These are phyloP conservation scores for Nitzschia putrida DNA, from an alignment of 108 stramenopile species.

Conservation along the genomic window DNA sequence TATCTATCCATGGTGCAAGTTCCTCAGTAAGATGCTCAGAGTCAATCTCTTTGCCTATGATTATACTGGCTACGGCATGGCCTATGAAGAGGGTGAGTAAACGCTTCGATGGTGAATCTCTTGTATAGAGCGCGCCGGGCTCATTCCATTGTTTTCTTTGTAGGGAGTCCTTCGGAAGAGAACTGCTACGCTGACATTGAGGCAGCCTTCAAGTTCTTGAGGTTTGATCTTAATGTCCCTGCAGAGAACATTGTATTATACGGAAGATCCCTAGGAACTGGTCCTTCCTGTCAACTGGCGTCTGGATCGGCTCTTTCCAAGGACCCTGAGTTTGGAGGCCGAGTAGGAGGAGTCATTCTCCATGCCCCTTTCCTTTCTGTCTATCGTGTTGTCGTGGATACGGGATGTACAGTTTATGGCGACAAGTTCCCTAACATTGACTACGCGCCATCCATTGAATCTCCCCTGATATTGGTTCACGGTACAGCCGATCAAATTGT, in stretches of 20 bases:
- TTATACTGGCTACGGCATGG: constrained; percentile 95
- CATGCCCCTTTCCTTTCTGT: constrained; percentile 94
- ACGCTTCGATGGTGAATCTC: neutral
- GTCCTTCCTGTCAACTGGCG: constrained; percentile 94
- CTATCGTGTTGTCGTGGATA: constrained; percentile 90
- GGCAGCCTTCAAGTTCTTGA: constrained; percentile 89
- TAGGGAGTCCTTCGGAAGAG: constrained; percentile 79
- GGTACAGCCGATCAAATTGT: constrained; percentile 95
- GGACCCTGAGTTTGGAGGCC: constrained; percentile 39
- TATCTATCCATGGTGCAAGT: constrained; percentile 91
- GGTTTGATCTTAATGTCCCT: constrained; percentile 70
- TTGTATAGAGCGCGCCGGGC: neutral
- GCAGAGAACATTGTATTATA: constrained; percentile 89
- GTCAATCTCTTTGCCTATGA: constrained; percentile 98
- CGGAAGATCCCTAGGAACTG: constrained; percentile 91
- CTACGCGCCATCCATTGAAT: constrained; percentile 68
- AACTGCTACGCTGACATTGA: constrained; percentile 93
- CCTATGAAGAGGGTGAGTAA: constrained; percentile 77
- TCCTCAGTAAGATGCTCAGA: constrained; percentile 84
- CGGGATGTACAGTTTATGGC: constrained; percentile 91
- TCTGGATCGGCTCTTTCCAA: constrained; percentile 74
- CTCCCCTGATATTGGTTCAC: constrained; percentile 87
- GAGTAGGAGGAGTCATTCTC: constrained; percentile 93
- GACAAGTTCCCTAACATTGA: constrained; percentile 97
- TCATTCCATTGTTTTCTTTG: neutral